Evolutionary conservation across 495 filamentous ascomycete genomes (phyloP).

Genomic region (Lasiosphaeria miniovina): DNA sequence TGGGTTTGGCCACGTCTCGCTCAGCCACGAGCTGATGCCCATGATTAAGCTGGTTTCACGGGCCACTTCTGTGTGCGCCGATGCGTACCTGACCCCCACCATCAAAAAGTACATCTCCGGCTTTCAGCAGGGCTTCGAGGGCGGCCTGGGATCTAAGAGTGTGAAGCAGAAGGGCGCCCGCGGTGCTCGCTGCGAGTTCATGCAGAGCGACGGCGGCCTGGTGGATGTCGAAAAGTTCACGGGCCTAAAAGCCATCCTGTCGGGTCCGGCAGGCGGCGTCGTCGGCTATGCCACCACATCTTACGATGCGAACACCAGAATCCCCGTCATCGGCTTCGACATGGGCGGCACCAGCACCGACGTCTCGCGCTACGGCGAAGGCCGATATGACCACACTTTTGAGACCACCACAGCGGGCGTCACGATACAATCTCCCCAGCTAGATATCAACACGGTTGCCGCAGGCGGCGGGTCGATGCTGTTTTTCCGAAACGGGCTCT

Average conservation of each 20-base stretch:
- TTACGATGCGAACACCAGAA: slow-evolving; percentile 81
- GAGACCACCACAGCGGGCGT: slow-evolving; percentile 96
- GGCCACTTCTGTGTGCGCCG: slow-evolving; percentile 88
- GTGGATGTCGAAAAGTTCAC: slow-evolving; percentile 75
- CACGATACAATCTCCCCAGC: slow-evolving; percentile 88
- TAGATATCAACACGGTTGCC: slow-evolving; percentile 97
- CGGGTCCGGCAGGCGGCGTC: slow-evolving; percentile 77
- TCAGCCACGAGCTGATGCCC: slow-evolving; percentile 79
- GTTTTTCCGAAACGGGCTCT: slow-evolving; percentile 87
- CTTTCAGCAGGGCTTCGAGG: slow-evolving; percentile 73
- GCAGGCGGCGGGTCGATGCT: slow-evolving; percentile 89
- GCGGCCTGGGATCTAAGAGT: slow-evolving; percentile 65
- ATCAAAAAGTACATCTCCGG: slow-evolving; percentile 95
- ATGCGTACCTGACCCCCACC: slow-evolving; percentile 93
- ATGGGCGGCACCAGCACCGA: slow-evolving; percentile 95
- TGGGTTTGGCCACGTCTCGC: slow-evolving; percentile 71
- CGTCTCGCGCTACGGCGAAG: slow-evolving; percentile 84
- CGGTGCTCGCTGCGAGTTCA: slow-evolving; percentile 73
- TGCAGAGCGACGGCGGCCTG: slow-evolving; percentile 80
- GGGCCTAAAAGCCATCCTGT: slow-evolving; percentile 72
- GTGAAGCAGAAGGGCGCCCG: slow-evolving; percentile 56
- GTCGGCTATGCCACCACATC: slow-evolving; percentile 94
- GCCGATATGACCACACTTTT: slow-evolving; percentile 93
- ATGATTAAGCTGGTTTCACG: slow-evolving; percentile 91
- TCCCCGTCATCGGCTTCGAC: slow-evolving; percentile 93